Conservation (phyloP, 148 eudicot genomes). For the Bassia scoparia region DNA sequence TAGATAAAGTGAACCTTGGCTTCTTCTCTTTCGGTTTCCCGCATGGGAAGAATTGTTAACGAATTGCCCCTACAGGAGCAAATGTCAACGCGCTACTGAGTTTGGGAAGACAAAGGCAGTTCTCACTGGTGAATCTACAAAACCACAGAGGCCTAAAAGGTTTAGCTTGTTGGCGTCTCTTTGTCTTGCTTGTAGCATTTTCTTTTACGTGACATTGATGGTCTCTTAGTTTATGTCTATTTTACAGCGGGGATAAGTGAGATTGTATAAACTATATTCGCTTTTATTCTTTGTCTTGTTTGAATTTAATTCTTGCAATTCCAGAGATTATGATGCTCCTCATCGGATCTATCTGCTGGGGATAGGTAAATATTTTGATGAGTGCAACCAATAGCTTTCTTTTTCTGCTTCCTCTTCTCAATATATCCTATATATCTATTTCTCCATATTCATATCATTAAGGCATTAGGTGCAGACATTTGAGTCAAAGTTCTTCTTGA, state of each 20-base stretch:
- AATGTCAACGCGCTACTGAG: too few species aligned
- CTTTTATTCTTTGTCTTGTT: constrained; percentile 4
- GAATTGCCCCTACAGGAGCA: too few species aligned
- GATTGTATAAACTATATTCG: neutral
- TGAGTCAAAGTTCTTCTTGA: too few species aligned
- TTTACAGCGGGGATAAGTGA: neutral
- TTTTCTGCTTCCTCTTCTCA: too few species aligned
- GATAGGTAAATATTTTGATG: constrained; percentile 40
- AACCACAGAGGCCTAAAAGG: constrained; percentile 50
- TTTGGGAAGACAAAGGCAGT: neutral
- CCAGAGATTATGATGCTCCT: constrained; percentile 82
- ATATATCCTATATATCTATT: too few species aligned
- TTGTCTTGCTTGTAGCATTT: neutral
- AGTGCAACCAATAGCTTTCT: too few species aligned
- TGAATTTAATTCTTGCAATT: constrained; percentile 21
- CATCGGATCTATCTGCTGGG: constrained; percentile 56
- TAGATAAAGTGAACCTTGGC: too few species aligned
- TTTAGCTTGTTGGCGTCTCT: constrained; percentile 27
- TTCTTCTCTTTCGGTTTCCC: too few species aligned
- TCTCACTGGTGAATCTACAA: constrained; percentile 27
- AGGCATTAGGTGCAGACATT: too few species aligned
- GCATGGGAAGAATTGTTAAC: constrained; percentile 17
- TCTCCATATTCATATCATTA: too few species aligned
- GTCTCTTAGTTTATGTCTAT: neutral
- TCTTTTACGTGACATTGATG: neutral